Conservation (phyloP, 2,329 filamentous ascomycete genomes). For the Diaporthe eres region DNA sequence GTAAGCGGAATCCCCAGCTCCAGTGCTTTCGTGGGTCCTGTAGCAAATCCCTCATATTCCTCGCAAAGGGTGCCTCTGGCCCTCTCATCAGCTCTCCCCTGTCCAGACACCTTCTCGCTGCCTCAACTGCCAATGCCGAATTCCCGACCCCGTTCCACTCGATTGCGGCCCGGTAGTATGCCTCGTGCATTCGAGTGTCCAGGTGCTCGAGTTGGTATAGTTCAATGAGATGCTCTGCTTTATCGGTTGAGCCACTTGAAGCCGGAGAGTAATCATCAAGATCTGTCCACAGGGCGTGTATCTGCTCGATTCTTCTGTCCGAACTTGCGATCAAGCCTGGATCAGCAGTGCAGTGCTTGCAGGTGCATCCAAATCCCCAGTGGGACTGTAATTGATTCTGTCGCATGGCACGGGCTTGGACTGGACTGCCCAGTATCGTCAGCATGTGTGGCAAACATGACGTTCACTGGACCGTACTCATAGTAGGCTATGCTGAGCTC, state of each 20-base stretch:
- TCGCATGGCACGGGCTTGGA: conserved; percentile 18
- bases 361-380: conserved; percentile 33
- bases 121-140: background rate
- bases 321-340: background rate
- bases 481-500: conserved; percentile 26
- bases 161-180: conserved; percentile 29
- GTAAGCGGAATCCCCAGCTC: conserved; percentile 19
- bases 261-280: conserved; percentile 31
- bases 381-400: conserved; percentile 10
- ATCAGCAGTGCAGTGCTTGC: conserved; percentile 18
- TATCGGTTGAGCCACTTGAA: background rate
- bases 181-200: conserved; percentile 32
- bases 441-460: background rate
- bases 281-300: conserved; percentile 26
- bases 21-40: conserved; percentile 23
- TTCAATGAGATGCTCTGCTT: conserved; percentile 18
- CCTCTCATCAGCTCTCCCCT: conserved; percentile 31
- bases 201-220: conserved; percentile 28
- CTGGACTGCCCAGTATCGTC: conserved; percentile 6
- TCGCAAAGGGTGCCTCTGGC: conserved; percentile 14
- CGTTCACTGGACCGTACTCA: background rate
- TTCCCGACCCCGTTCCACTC: conserved; percentile 25
- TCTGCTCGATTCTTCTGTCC: conserved; percentile 21
- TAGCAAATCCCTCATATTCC: conserved; percentile 26
- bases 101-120: conserved; percentile 4